Conservation (phyloP, 768 basidiomycete genomes). For the Rhodotorula kratochvilovae region DNA sequence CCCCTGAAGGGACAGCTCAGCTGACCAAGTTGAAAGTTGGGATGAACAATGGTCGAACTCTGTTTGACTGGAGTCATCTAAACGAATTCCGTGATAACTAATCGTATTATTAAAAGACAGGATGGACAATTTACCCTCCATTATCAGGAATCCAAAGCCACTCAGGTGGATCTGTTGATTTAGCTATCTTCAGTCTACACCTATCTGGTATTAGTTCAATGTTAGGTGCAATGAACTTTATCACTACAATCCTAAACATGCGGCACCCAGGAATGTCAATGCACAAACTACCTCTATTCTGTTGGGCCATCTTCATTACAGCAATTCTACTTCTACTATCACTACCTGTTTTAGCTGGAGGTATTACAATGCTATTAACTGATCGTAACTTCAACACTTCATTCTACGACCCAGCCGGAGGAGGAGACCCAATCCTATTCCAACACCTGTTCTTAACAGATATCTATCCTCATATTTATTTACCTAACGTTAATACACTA, state of each 20-base stretch:
- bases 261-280: slow-evolving; percentile 39
- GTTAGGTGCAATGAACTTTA: slow-evolving; percentile 38
- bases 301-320: slow-evolving; percentile 40
- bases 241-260: slow-evolving; percentile 42
- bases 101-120: too few species aligned
- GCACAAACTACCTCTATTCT: slow-evolving; percentile 41
- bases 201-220: slow-evolving; percentile 33
- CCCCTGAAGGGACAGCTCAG: too few species aligned
- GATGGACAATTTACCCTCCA: slow-evolving; percentile 35
- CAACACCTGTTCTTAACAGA: slow-evolving; percentile 25
- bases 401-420: slow-evolving; percentile 33
- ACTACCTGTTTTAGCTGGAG: slow-evolving; percentile 38
- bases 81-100: too few species aligned
- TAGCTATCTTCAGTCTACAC: slow-evolving; percentile 40
- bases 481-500: too few species aligned
- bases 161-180: slow-evolving; percentile 42
- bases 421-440: slow-evolving; percentile 27
- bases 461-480: too few species aligned
- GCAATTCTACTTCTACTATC: slow-evolving; percentile 39
- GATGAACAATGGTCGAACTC: too few species aligned
- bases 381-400: slow-evolving; percentile 36
- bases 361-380: slow-evolving; percentile 34
- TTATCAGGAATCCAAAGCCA: slow-evolving; percentile 40
- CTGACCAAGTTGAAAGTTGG: too few species aligned
- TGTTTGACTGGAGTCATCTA: too few species aligned